Conservation (phyloP, 306 rosid genomes). For the Styphnolobium japonicum region DNA sequence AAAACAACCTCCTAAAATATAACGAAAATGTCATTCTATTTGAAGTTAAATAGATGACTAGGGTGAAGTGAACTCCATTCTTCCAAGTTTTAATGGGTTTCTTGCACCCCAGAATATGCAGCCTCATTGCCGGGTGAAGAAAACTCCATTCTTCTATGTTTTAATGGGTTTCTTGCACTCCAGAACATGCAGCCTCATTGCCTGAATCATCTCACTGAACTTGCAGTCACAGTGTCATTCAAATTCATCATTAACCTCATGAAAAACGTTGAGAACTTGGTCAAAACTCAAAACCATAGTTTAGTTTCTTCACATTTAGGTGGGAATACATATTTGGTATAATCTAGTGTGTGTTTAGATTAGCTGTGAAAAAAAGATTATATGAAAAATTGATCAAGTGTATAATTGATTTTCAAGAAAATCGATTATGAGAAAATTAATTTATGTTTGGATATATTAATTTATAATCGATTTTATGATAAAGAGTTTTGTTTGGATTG, state of each 20-base stretch:
- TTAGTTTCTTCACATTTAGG: not conserved
- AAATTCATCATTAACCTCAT: not conserved
- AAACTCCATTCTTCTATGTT: not conserved
- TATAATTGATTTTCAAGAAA: no score
- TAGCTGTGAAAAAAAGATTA: no score
- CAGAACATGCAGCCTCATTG: not conserved
- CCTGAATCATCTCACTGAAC: not conserved
- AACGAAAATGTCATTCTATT: no score
- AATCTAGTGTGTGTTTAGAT: no score
- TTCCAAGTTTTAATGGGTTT: not conserved
- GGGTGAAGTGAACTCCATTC: not conserved
- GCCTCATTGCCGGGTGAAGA: not conserved
- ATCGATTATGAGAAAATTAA: no score
- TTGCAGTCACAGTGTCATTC: not conserved
- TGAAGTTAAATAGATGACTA: not conserved
- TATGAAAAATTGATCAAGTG: no score
- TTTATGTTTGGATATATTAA: no score
- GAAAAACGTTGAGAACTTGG: not conserved
- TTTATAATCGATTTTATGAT: no score
- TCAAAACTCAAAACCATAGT: not conserved
- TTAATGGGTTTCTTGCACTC: not conserved
- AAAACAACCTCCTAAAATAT: no score
- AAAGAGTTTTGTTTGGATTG: no score
- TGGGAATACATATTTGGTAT: not conserved
- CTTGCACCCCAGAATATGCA: not conserved